Percentiles rank a stretch among this genome's conserved stretches.
Evolutionary conservation across 164 flowering plant species (phyloP).

Genomic region (Chimonanthus salicifolius): DNA sequence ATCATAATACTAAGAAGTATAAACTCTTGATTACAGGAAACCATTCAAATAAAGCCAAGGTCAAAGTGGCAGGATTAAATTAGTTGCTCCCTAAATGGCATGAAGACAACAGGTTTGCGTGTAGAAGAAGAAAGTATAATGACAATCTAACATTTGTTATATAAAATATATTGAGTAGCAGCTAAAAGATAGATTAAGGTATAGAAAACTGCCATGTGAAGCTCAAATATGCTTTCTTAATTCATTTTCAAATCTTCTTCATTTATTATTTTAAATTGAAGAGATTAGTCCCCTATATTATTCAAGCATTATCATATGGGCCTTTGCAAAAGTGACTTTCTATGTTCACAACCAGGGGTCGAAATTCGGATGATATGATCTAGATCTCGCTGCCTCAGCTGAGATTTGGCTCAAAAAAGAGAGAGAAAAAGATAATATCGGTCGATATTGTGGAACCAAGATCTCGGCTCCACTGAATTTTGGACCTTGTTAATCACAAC

Average conservation of each 20-base stretch:
- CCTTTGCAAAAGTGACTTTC: neutral
- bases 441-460: neutral
- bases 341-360: neutral
- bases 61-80: neutral
- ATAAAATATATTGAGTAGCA: neutral
- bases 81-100: neutral
- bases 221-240: neutral
- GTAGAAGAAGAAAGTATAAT: neutral
- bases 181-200: neutral
- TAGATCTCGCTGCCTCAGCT: neutral
- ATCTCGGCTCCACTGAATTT: neutral
- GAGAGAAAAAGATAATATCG: too few relatives aligned
- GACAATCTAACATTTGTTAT: neutral
- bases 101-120: neutral
- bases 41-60: neutral
- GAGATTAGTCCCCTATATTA: neutral
- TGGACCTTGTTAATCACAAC: neutral
- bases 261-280: neutral
- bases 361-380: neutral
- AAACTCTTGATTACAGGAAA: too few relatives aligned
- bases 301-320: neutral
- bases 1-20: too few relatives aligned
- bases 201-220: neutral
- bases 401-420: too few relatives aligned
- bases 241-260: neutral